phyloP scores from a whole-genome alignment of 805 yeast species.

The Candida pini region DNA sequence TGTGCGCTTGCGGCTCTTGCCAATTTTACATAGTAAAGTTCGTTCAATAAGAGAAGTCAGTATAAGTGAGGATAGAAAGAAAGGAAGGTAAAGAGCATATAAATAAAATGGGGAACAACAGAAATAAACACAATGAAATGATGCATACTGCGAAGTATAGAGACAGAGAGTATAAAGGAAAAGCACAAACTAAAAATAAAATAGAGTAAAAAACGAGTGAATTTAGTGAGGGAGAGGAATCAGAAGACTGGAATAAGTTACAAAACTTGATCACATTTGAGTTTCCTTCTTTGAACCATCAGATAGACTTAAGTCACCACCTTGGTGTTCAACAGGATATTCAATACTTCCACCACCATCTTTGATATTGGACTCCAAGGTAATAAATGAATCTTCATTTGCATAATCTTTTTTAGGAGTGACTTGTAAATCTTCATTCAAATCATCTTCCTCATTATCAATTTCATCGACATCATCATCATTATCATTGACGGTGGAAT shows the following conservation, averaged over 20 bases:
- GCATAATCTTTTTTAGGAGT: background rate
- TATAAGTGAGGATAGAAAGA: too few species aligned
- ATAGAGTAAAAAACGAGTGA: background rate
- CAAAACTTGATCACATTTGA: slow-evolving; percentile 13
- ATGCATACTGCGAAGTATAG: background rate
- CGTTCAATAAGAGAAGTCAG: too few species aligned
- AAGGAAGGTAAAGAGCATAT: too few species aligned
- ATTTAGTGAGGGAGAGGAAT: background rate
- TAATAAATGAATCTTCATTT: slow-evolving; percentile 13
- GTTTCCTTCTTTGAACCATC: slow-evolving; percentile 21
- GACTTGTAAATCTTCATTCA: background rate
- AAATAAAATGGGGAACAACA: background rate
- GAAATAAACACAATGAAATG: too few species aligned
- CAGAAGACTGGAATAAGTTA: too few species aligned
- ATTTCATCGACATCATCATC: background rate
- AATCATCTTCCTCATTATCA: background rate
- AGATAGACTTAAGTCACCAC: slow-evolving; percentile 18
- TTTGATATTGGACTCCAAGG: slow-evolving; percentile 11
- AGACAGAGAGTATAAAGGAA: background rate
- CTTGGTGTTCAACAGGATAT: slow-evolving; percentile 14
- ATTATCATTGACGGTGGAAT: too few species aligned
- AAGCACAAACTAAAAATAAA: background rate
- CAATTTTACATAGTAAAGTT: too few species aligned
- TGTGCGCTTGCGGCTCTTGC: too few species aligned
- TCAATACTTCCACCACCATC: slow-evolving; percentile 14